Base-by-base conservation (phyloP, 2,329 filamentous ascomycete genomes). In the Stemphylium beticola region DNA sequence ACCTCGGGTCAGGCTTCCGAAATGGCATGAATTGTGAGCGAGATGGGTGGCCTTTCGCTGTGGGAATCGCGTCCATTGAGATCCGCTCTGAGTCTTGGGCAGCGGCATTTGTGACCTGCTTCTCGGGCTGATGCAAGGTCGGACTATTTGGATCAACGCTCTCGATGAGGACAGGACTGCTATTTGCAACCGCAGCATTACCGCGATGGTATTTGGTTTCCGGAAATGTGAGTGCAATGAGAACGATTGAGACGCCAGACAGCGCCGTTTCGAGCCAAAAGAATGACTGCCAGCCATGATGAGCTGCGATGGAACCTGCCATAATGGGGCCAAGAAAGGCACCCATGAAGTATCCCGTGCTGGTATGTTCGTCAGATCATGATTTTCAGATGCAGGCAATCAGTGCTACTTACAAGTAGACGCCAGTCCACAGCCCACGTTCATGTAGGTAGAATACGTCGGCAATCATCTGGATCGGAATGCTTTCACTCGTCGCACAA, bases 371-470 rank as follows among this genome's bases (percentile, higher is more conserved):
- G 24, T 56, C 10, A 49, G 8, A n/a, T 4, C 2, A 4, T 26
- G 3, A 2, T n/a, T 29, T 14, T 5, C 14, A 2, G 26, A 12
- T 4, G 2, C 4, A 4, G 12, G 2, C 8, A 17, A 15, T 12
- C 3, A 1, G 4, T 1, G 26, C 17, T 11, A 57, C 66, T 69
- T 50, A 74, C 68, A 77, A 76, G 48, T 77, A 77, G 0, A 76
- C 63, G n/a, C 73, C 74, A 9, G 69, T 75, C 69, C 70, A 77
- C 3, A 73, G 44, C 5, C 75, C 75, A n/a, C 77, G 66, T 52
- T 79, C 77, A 40, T 79, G 77, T 11, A 79, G 62, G 52, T 78
- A 79, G 55, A 79, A 76, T 26, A 80, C 74, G 52, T 81, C 78
- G 0, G 76, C 74, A 47, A 80, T 76, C 53, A 79, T 74, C 56